Evolutionary conservation across 2,329 filamentous ascomycete species (phyloP), one percentile per base, ranked within the genome.

Genomic region (Diaporthe citriasiana): DNA sequence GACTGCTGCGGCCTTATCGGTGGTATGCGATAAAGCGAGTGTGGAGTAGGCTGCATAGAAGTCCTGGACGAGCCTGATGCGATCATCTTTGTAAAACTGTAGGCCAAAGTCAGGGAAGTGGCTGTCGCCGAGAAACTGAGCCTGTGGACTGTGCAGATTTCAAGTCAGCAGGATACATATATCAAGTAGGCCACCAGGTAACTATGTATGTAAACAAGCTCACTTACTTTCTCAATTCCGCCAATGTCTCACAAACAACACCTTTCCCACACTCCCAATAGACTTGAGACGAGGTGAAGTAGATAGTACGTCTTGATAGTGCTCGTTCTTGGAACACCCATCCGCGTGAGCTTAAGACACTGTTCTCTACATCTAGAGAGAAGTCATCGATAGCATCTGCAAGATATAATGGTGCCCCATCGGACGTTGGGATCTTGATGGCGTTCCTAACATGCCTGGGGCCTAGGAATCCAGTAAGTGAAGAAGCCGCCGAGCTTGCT

Each of bases 241-340:
- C n/a, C n/a, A n/a, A n/a, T n/a, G n/a, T n/a, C n/a, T 84, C 82
- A 50, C 81, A 84, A 2, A 79, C 75, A 1, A 84, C 78, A 1
- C 82, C 79, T 0, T 77, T 55, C 15, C 83, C 80, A 55, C 84
- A 85, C 63, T 84, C 83, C 78, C 80, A 86, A 33, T 85, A 83
- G 1, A 80, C 79, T 71, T 85, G 82, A 0, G 72, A 75, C 0
- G 78, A 59, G 0, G 82, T 80, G 72, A 83, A 86, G 60, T 80
- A 82, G 17, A 85, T 81, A 0, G 80, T 82, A 4, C 84, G 78
- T 12, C 80, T 78, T 0, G 83, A 79, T 1, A 85, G 75, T 0
- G 79, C 80, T 27, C 80, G 76, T 70, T 85, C 84, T 73, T 85
- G 83, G 10, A 84, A 56, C 2, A 84, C 83, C 84, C 84, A 85